Evolutionary conservation across 257 asterid genomes (phyloP).

Genomic region (Ballota nigra): DNA sequence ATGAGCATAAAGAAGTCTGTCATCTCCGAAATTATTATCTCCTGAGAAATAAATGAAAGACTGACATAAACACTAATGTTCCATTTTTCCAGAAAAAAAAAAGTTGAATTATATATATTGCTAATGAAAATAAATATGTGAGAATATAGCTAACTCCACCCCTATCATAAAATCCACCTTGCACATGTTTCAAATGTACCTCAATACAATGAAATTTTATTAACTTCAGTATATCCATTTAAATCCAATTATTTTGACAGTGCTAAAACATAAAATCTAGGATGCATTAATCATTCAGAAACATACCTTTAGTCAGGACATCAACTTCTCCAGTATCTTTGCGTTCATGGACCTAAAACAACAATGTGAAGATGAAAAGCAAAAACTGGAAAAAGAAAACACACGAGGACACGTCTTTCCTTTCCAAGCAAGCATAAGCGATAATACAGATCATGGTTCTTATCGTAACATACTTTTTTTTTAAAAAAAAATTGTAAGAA

Average conservation of each 20-base stretch:
- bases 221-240: not conserved
- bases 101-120: not conserved
- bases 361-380: not conserved
- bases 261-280: not conserved
- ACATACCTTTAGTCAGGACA: slow-evolving; percentile 89
- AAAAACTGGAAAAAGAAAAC: not conserved
- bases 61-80: slow-evolving; percentile 17
- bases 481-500: no score
- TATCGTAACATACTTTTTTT: no score
- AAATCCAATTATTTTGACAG: not conserved
- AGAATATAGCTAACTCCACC: not conserved
- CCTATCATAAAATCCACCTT: slow-evolving; percentile 10
- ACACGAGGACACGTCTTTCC: slow-evolving; percentile 1
- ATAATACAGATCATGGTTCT: not conserved
- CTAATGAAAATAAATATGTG: slow-evolving; percentile 1
- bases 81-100: not conserved
- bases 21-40: slow-evolving; percentile 92
- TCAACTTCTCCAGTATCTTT: slow-evolving; percentile 89
- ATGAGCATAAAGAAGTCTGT: slow-evolving; percentile 91
- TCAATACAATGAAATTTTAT: not conserved
- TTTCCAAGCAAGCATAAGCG: slow-evolving; percentile 5
- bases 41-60: slow-evolving; percentile 49
- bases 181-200: slow-evolving; percentile 16
- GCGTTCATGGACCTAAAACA: slow-evolving; percentile 85
- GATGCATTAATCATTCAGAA: not conserved